Evolutionary conservation across 179 eudicot species (phyloP).

Genomic region (Spergularia azorica): DNA sequence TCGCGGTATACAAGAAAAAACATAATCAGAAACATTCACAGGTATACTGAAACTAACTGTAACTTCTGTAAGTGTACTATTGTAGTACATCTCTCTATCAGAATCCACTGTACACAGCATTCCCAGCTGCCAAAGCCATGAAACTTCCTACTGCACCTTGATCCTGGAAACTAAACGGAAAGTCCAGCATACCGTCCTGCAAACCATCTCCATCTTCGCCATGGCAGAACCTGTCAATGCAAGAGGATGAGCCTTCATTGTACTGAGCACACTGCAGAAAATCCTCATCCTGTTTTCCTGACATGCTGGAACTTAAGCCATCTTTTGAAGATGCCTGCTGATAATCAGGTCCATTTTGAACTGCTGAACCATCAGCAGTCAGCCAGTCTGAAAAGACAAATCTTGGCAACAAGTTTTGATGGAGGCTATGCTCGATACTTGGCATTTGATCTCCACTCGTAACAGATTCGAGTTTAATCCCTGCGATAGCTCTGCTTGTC

Average conservation of each 20-base stretch:
- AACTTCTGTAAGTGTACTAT: not conserved
- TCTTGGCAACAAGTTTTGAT: conserved; percentile 44
- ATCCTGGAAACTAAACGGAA: conserved; percentile 25
- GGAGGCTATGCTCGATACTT: conserved; percentile 5
- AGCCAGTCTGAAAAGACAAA: conserved; percentile 53
- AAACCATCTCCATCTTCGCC: conserved; percentile 27
- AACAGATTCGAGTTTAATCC: conserved; percentile 29
- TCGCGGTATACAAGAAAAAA: not conserved
- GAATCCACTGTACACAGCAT: conserved; percentile 23
- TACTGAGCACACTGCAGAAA: conserved; percentile 13
- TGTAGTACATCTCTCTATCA: not conserved
- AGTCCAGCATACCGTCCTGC: conserved; percentile 24
- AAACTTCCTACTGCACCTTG: conserved; percentile 26
- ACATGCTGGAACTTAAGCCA: conserved; percentile 4
- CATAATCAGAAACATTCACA: not conserved
- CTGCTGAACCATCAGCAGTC: not conserved
- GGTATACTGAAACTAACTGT: not conserved
- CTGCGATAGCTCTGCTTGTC: conserved; percentile 17
- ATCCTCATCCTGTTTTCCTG: conserved; percentile 20
- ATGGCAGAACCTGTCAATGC: conserved; percentile 11
- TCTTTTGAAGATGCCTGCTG: conserved; percentile 2
- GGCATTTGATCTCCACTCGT: conserved; percentile 30
- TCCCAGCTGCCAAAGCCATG: conserved; percentile 24
- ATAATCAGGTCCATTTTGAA: not conserved
- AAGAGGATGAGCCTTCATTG: conserved; percentile 20